These are phyloP conservation scores for Pelargonium fulgidum DNA, from an alignment of 441 rosid genomes.

Conservation along the genomic window DNA sequence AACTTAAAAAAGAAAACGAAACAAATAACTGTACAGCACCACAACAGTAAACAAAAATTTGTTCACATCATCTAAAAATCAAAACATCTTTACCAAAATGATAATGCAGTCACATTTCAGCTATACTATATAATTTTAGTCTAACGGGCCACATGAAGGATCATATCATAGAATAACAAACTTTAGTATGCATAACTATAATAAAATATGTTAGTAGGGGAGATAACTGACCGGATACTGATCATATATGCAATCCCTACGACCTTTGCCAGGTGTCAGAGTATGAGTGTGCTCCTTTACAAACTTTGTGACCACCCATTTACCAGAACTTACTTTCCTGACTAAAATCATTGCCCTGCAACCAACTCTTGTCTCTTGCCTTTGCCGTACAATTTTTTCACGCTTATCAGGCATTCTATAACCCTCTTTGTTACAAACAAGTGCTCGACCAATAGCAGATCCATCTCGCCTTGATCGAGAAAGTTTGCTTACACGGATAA, in stretches of 20 bases:
- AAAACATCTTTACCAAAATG: not conserved
- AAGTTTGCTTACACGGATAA: constrained; percentile 93
- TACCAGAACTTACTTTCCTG: constrained; percentile 76
- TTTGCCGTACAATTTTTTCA: constrained; percentile 89
- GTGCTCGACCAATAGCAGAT: constrained; percentile 88
- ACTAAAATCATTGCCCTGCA: constrained; percentile 97
- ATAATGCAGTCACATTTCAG: not conserved
- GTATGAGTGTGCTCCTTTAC: constrained; percentile 87
- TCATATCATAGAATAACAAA: too few relatives aligned
- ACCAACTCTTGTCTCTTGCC: constrained; percentile 93
- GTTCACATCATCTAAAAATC: not conserved
- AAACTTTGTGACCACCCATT: constrained; percentile 86
- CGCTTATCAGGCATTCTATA: constrained; percentile 85
- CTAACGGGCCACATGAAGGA: not conserved
- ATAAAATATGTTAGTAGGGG: not conserved
- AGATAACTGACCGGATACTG: constrained; percentile 83
- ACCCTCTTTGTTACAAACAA: constrained; percentile 95
- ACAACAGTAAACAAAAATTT: not conserved
- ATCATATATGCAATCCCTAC: constrained; percentile 76
- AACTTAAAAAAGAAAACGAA: not conserved
- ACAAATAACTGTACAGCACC: too few relatives aligned
- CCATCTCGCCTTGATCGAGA: constrained; percentile 94
- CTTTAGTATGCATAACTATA: not conserved
- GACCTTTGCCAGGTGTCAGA: constrained; percentile 74
- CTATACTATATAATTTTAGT: not conserved